Base-by-base conservation (phyloP, 352 stramenopile genomes). In the Phytophthora macrochlamydospora region DNA sequence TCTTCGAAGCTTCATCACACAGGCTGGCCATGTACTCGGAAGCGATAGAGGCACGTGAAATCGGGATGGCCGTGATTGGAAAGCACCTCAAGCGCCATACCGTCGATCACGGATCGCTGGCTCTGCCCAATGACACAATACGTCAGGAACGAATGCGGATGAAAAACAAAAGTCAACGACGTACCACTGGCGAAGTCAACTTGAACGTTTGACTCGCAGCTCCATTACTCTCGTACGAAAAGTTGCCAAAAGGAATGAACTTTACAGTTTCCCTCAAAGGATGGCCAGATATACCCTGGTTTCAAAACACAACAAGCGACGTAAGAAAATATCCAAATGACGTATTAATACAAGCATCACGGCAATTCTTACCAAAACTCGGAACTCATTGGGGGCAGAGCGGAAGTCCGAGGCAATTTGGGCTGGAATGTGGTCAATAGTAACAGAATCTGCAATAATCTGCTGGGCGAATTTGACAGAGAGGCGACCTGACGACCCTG, bases 21-120 rank as follows among this genome's bases (percentile, higher is more conserved):
- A 60, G 60, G 59, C 28, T 81, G 73, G 4, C 90, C 90, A 55
- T 96, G 85, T 29, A 97, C 87, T 32, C 86, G 72, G 51, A 96
- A 90, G n/a, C 91, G 90, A 76, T 97, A 97, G 7, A 97, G 71
- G 56, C 91, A 97, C 14, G 91, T 97, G 54, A 86, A 97, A n/a
- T 94, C 80, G 3, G 76, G 67, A 55, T 97, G 73, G 43, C 89
- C 91, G 63, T 97, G 75, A 64, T 97, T 97, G 14, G 86, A 93
- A 11, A 68, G 44, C 28, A 97, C 76, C 59, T 94, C 77, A 18
- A 97, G 56, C 30, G 73, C 93, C 43, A 94, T 78, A 8, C 74
- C 87, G 65, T 93, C 83, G 40, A 95, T 72, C 11, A 69, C 50
- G 51, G 76, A 79, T 7, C 69, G 77, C 45, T 85, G 73, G 43